phyloP scores from a whole-genome alignment of 441 rosid species.

The Manihot esculenta region DNA sequence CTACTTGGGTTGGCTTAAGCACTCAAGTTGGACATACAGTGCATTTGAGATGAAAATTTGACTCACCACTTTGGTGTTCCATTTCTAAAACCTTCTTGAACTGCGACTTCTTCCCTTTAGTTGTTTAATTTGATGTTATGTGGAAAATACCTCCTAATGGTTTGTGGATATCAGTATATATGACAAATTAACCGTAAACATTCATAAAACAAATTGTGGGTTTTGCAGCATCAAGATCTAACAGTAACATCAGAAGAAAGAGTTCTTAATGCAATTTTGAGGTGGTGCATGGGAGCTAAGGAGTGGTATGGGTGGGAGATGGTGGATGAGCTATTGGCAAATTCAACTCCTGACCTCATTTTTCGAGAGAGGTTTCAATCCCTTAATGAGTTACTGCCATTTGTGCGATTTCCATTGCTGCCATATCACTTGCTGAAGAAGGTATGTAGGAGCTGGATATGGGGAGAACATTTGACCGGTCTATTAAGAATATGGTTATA shows the following conservation, averaged over 20 bases:
- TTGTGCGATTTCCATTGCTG: constrained; percentile 81
- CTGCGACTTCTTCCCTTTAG: neutral
- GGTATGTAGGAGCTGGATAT: constrained; percentile 41
- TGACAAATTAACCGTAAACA: constrained; percentile 4
- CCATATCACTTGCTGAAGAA: constrained; percentile 64
- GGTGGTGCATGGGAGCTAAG: constrained; percentile 84
- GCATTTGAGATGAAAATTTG: constrained; percentile 1
- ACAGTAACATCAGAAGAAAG: constrained; percentile 94
- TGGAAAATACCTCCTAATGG: constrained; percentile 8
- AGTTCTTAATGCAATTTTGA: constrained; percentile 83
- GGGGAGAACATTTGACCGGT: constrained; percentile 12
- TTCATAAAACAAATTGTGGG: constrained; percentile 29
- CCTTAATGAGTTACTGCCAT: constrained; percentile 58
- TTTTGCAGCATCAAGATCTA: constrained; percentile 88
- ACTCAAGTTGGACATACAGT: neutral
- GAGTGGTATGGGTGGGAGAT: constrained; percentile 69
- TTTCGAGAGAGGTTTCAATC: constrained; percentile 66
- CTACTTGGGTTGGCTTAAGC: neutral
- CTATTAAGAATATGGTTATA: constrained; percentile 5
- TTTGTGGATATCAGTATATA: neutral
- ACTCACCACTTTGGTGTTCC: neutral
- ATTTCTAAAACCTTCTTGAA: neutral
- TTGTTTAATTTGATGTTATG: neutral
- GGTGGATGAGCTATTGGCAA: constrained; percentile 51
- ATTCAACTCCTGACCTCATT: constrained; percentile 43